Evolutionary conservation across 1,284 basidiomycete genomes (phyloP), one percentile per base, ranked within the genome.

Genomic region (Ustanciosporium gigantosporum): DNA sequence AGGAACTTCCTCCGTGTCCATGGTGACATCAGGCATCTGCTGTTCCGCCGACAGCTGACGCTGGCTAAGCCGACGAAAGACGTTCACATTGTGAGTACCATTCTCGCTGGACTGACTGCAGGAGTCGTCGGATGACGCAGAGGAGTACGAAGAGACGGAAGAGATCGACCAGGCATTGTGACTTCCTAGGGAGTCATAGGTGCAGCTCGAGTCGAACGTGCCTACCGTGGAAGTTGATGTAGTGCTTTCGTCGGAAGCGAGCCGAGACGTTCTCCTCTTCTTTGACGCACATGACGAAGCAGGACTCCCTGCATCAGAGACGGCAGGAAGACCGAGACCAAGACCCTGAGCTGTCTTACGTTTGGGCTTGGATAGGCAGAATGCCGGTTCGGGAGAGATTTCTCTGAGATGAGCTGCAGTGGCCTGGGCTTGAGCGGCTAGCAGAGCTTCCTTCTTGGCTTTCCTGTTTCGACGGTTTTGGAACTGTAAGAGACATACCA

Each of bases 391-490:
- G 27, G 27, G 27, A 11, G 9, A 9, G 11, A 29, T n/a, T 29
- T 29, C n/a, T n/a, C n/a, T n/a, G n/a, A n/a, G n/a, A n/a, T n/a
- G n/a, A n/a, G n/a, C n/a, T n/a, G n/a, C n/a, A n/a, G n/a, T n/a
- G n/a, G n/a, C n/a, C n/a, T n/a, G n/a, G n/a, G n/a, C n/a, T n/a
- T n/a, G n/a, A n/a, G n/a, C n/a, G n/a, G n/a, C n/a, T n/a, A n/a
- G n/a, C n/a, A n/a, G n/a, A 11, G 27, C 20, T 19, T 35, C 11
- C 20, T 35, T 35, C 36, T 41, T 56, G n/a, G 31, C 44, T 31
- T 68, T 59, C n/a, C 66, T 61, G 31, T 68, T 70, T 25, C 68
- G 57, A 5, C 66, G 52, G 32, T 70, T 70, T 37, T 70, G 68
- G 24, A 68, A 70, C 68, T 69, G 52, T 37, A 22, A 8, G 20